Evolutionary conservation across 2,329 filamentous ascomycete genomes (phyloP).

Genomic region (Calonectria crousiana): DNA sequence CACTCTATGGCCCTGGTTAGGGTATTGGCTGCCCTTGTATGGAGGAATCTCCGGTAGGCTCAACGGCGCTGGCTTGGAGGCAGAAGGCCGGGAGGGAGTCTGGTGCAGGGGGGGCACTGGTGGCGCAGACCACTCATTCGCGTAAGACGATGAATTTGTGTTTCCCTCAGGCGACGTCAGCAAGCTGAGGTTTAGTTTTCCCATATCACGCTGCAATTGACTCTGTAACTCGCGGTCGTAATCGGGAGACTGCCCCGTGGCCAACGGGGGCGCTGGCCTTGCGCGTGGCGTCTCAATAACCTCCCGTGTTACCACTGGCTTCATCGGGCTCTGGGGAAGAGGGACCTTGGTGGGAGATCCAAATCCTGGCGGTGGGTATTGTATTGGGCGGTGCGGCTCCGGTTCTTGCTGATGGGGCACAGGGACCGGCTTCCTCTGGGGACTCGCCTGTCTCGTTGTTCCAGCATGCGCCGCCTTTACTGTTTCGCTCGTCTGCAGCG

Average conservation of each 20-base stretch:
- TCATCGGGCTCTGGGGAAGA: slow-evolving; percentile 61
- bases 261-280: slow-evolving; percentile 61
- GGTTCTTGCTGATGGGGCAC: slow-evolving; percentile 28
- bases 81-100: slow-evolving; percentile 50
- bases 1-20: slow-evolving; percentile 43
- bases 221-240: slow-evolving; percentile 72
- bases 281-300: slow-evolving; percentile 61
- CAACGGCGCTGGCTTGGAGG: slow-evolving; percentile 56
- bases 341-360: slow-evolving; percentile 71
- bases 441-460: slow-evolving; percentile 69
- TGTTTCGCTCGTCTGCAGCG: slow-evolving; percentile 63
- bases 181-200: slow-evolving; percentile 63
- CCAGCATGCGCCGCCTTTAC: slow-evolving; percentile 63
- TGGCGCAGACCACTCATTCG: slow-evolving; percentile 30
- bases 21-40: slow-evolving; percentile 57
- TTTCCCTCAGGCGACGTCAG: slow-evolving; percentile 29
- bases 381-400: slow-evolving; percentile 28
- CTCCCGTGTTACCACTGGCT: slow-evolving; percentile 44
- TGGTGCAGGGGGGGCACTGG: slow-evolving; percentile 52
- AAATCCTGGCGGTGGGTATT: slow-evolving; percentile 24
- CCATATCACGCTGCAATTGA: slow-evolving; percentile 74
- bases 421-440: slow-evolving; percentile 68
- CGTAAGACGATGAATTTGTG: slow-evolving; percentile 25
- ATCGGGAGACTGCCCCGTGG: slow-evolving; percentile 65
- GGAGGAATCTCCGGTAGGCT: slow-evolving; percentile 68